Percentiles rank a stretch among this genome's conserved stretches.
These are phyloP conservation scores for Lycium barbarum DNA, from an alignment of 257 asterid species.

Conservation along the genomic window DNA sequence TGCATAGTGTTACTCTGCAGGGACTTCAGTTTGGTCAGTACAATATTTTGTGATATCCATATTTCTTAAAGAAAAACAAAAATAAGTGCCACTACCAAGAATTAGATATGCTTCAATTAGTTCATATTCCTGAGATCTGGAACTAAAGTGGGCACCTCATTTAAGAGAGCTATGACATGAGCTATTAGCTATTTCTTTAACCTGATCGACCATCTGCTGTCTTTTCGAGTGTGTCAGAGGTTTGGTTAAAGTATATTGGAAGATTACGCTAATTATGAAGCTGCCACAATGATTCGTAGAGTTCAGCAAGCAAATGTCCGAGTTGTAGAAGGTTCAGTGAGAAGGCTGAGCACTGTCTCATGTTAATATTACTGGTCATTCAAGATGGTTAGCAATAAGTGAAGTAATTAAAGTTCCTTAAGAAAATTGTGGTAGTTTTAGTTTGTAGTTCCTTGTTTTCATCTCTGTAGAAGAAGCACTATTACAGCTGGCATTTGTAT, in stretches of 20 bases:
- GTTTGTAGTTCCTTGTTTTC: conserved; percentile 24
- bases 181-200: background rate
- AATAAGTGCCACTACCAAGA: background rate
- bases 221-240: background rate
- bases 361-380: conserved; percentile 38
- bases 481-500: background rate
- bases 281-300: background rate
- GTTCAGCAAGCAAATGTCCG: conserved; percentile 31
- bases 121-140: background rate
- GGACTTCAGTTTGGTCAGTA: conserved; percentile 54
- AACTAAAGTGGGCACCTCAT: background rate
- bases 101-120: background rate
- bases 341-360: conserved; percentile 26
- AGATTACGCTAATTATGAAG: background rate
- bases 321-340: conserved; percentile 21
- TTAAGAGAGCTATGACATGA: conserved; percentile 4
- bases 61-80: conserved; percentile 24
- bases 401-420: conserved; percentile 20
- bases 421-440: conserved; percentile 21
- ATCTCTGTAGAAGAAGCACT: background rate
- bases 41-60: conserved; percentile 36
- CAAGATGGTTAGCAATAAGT: conserved; percentile 38
- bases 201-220: background rate
- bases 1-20: conserved; percentile 43
- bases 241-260: background rate